phyloP scores from a whole-genome alignment of 2,329 filamentous ascomycete species.

The Paecilomyces fulvus region DNA sequence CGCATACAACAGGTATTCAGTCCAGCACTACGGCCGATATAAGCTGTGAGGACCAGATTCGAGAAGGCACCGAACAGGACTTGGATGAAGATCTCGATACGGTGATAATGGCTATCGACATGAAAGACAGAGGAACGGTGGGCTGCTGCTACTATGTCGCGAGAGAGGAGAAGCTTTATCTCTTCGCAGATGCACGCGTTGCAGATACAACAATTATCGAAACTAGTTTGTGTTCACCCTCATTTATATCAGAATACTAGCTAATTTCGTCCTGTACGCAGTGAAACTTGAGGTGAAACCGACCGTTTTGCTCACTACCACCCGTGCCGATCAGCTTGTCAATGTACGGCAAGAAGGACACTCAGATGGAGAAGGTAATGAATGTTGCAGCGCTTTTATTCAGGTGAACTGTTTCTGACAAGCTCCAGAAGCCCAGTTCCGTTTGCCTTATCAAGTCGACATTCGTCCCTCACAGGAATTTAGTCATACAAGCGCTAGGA shows the following conservation, averaged over 20 bases:
- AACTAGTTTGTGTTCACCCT: conserved; percentile 31
- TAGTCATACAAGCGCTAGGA: conserved; percentile 55
- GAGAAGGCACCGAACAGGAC: conserved; percentile 11
- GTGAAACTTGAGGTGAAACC: conserved; percentile 56
- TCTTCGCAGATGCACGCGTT: conserved; percentile 68
- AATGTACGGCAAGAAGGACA: conserved; percentile 33
- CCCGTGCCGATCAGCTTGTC: conserved; percentile 43
- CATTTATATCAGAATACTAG: conserved; percentile 8
- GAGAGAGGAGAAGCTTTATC: conserved; percentile 58
- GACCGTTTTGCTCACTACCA: conserved; percentile 51
- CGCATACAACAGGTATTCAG: background rate
- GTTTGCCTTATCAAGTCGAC: conserved; percentile 56
- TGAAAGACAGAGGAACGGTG: conserved; percentile 60
- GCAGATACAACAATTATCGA: conserved; percentile 63
- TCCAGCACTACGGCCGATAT: background rate
- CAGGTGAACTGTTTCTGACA: background rate
- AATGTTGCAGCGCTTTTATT: conserved; percentile 14
- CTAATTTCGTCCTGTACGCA: conserved; percentile 19
- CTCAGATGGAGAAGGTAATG: conserved; percentile 25
- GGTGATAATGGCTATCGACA: conserved; percentile 70
- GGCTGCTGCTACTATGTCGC: conserved; percentile 80
- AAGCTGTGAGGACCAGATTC: conserved; percentile 16
- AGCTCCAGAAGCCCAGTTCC: conserved; percentile 38
- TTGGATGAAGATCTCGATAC: conserved; percentile 52
- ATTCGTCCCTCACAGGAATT: conserved; percentile 66